Evolutionary conservation across 73 alveolate species (phyloP), one percentile per base, ranked within the genome.

Genomic region (Paramecium pentaurelia): DNA sequence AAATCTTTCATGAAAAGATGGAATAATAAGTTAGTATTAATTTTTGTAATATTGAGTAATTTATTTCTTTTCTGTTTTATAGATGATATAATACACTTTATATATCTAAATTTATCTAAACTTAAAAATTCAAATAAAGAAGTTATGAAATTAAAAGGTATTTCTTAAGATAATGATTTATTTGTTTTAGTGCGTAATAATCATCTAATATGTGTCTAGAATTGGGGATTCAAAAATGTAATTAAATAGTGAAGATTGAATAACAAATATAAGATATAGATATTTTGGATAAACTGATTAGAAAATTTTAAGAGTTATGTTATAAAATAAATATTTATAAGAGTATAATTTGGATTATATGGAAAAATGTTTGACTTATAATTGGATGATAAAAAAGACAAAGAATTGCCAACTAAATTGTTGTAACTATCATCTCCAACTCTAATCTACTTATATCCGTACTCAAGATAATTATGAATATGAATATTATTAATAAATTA

Each of bases 151-250:
- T 37, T 73, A 30, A 38, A 37, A 30, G 14, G 16, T 14, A 40
- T 73, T 18, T 77, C 75, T 5, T 9, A 40, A 45, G 8, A 80
- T 16, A 32, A 45, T 32, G 91, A 80, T 42, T 5, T 73, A 18
- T 73, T 73, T 16, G 38, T 73, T 16, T 73, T 68, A 16, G 87
- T 12, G 1, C 87, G 7, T 14, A 16, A 4, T 14, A 68, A 73
- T 73, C 18, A 32, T 16, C 7, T 73, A 18, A 32, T 71, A 30
- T 73, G 87, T 22, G 45, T 80, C 11, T 80, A 77, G 91, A 80
- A 80, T 80, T 80, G 77, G 91, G 91, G 44, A 80, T 45, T 47
- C 4, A 77, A 80, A 47, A 25, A 45, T 42, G 38, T 80, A 3
- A 22, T 27, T 6, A 10, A 18, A 34, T 28, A 16, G 18, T 80